Evolutionary conservation across 2,329 filamentous ascomycete genomes (phyloP).

Genomic region (Colletotrichum zoysiae): DNA sequence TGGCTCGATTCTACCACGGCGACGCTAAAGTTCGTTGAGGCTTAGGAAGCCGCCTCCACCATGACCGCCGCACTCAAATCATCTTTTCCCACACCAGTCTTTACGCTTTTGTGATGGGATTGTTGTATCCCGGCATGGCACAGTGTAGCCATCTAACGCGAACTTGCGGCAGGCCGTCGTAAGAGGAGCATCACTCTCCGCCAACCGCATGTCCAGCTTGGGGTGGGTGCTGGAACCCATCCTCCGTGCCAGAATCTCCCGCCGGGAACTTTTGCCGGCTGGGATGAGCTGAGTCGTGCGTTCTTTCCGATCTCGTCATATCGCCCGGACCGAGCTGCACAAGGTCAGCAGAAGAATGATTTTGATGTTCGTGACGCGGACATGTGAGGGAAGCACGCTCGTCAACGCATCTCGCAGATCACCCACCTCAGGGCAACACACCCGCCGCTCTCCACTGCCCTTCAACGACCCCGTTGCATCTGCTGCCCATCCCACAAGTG

Average conservation of each 20-base stretch:
- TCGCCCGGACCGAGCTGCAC: neutral
- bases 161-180: constrained; percentile 17
- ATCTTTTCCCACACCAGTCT: neutral
- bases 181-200: neutral
- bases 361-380: neutral
- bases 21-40: neutral
- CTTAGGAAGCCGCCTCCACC: neutral
- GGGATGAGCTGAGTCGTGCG: constrained; percentile 8
- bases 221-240: neutral
- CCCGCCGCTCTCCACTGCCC: constrained; percentile 18
- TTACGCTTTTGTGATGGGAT: constrained; percentile 16
- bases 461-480: constrained; percentile 32
- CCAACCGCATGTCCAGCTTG: neutral
- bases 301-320: neutral
- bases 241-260: neutral
- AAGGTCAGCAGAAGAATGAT: neutral
- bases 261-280: constrained; percentile 6
- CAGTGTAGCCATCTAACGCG: neutral
- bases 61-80: constrained; percentile 10
- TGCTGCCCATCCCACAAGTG: constrained; percentile 19
- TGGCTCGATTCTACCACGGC: neutral
- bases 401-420: neutral
- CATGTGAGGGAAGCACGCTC: neutral
- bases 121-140: constrained; percentile 10
- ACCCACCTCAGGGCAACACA: neutral